phyloP scores from a whole-genome alignment of 2,329 filamentous ascomycete species.

The Byssoonygena ceratinophila region DNA sequence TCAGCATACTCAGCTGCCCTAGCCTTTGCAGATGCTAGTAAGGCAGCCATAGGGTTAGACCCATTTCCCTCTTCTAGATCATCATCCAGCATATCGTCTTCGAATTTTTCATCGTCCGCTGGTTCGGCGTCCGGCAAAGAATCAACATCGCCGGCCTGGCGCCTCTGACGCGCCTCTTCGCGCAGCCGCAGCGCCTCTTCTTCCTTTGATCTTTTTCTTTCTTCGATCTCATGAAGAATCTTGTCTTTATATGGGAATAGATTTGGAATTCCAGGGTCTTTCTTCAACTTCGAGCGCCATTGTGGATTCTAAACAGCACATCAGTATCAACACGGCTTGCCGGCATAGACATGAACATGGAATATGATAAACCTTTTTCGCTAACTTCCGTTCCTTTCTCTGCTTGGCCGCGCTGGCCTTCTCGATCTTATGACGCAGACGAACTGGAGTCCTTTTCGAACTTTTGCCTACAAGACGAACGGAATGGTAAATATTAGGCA shows the following conservation, averaged over 20 bases:
- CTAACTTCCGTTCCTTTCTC: conserved; percentile 74
- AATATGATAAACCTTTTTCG: conserved; percentile 57
- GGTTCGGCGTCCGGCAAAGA: conserved; percentile 23
- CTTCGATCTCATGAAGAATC: conserved; percentile 87
- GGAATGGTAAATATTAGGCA: not conserved
- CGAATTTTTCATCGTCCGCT: conserved; percentile 26
- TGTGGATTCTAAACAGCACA: conserved; percentile 58
- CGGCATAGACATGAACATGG: not conserved
- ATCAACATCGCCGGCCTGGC: conserved; percentile 33
- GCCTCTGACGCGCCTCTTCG: conserved; percentile 49
- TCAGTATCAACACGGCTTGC: not conserved
- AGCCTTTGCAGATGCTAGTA: conserved; percentile 70
- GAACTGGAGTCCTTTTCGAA: conserved; percentile 83
- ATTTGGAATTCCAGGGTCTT: conserved; percentile 95
- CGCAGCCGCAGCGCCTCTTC: conserved; percentile 63
- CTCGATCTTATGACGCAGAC: conserved; percentile 89
- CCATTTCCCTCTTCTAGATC: conserved; percentile 54
- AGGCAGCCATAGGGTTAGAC: conserved; percentile 82
- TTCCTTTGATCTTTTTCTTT: conserved; percentile 66
- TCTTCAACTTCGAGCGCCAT: conserved; percentile 92
- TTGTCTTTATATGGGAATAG: conserved; percentile 96
- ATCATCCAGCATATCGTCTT: conserved; percentile 37
- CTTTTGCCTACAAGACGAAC: conserved; percentile 58
- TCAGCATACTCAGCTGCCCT: conserved; percentile 66
- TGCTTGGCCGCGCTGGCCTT: conserved; percentile 87